Percentiles rank a stretch among this genome's conserved stretches.
phyloP scores from a whole-genome alignment of 2,329 filamentous ascomycete genomes.

The Clonostachys rosea region DNA sequence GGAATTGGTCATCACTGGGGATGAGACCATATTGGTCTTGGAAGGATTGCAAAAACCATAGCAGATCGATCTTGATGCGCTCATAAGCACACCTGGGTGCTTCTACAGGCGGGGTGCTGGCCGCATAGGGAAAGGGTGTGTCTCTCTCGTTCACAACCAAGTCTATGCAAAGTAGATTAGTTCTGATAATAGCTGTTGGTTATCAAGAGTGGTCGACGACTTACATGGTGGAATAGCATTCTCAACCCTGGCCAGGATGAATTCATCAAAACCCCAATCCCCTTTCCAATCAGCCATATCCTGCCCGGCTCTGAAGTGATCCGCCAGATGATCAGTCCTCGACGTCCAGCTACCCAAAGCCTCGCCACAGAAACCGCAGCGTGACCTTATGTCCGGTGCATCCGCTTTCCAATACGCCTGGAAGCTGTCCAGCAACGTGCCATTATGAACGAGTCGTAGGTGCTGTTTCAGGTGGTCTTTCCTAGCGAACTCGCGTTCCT shows the following conservation, averaged over 20 bases:
- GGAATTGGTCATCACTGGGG: conserved; percentile 47
- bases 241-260: conserved; percentile 10
- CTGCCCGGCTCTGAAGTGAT: conserved; percentile 15
- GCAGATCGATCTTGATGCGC: conserved; percentile 52
- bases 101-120: conserved; percentile 34
- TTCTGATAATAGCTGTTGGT: too few species aligned
- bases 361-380: conserved; percentile 20
- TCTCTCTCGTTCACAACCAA: conserved; percentile 60
- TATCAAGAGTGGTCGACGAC: too few species aligned
- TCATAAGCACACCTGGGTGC: conserved; percentile 55
- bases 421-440: conserved; percentile 28
- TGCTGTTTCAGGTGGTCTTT: conserved; percentile 24
- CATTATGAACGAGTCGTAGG: conserved; percentile 16
- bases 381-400: conserved; percentile 11
- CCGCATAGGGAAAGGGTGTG: conserved; percentile 48
- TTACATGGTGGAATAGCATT: conserved; percentile 14
- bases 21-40: conserved; percentile 29
- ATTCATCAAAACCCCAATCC: conserved; percentile 14
- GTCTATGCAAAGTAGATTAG: conserved; percentile 28
- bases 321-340: conserved; percentile 17
- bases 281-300: conserved; percentile 21
- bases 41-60: conserved; percentile 42
- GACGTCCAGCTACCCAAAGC: conserved; percentile 15
- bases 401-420: conserved; percentile 23
- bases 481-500: conserved; percentile 12